Base-by-base conservation (phyloP, 2,329 filamentous ascomycete species). In the Chaetomiaceae sp. region DNA sequence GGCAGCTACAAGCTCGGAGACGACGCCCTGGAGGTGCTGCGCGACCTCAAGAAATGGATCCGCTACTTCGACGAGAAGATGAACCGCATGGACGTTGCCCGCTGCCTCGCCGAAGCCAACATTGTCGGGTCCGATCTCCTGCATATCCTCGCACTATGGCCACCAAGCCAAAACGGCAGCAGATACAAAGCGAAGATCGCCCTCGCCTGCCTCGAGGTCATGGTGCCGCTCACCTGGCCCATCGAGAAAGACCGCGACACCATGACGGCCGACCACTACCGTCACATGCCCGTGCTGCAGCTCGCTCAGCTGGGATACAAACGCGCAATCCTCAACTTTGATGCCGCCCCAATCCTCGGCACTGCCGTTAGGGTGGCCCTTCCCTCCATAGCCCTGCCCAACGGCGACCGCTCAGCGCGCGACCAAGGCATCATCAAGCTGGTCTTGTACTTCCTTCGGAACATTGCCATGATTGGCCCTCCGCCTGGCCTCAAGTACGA, bases 401-500 rank as follows among this genome's bases (percentile, higher is more conserved):
- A 87, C 58, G 82, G 84, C 23, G 91, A 96, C 64, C 79, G 94
- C 52, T 84, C 82, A 29, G 74, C 82, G 20, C 81, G 91, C 63
- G 92, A 99, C 63, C 89, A 96, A 64, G 91, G 89, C 44, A 91
- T 96, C 63, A 91, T 99, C 68, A 94, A 91, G 67, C 80, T 99
- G 31, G 80, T 95, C 45, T 75, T 99, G 8, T 95, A 94, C 70
- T 87, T 97, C 61, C 75, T 97, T 45, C 84, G 92, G 29, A 99
- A 99, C 64, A 79, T 97, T 25, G 85, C 87, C 49, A 85, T 92
- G 75, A 95, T 99, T 48, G 78, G 85, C 8, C 85, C 89, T 4
- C 85, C 89, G 3, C 79, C 82, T 2, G 83, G 85, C 57, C 75
- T 89, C 45, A 82, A 87, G 27, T 87, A 85, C 58, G 89, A 96